A percentile compares a stretch with the other conserved stretches of the same genome.
These are phyloP conservation scores for Flaveria floridana DNA, from an alignment of 140 eudicot genomes.

Conservation along the genomic window DNA sequence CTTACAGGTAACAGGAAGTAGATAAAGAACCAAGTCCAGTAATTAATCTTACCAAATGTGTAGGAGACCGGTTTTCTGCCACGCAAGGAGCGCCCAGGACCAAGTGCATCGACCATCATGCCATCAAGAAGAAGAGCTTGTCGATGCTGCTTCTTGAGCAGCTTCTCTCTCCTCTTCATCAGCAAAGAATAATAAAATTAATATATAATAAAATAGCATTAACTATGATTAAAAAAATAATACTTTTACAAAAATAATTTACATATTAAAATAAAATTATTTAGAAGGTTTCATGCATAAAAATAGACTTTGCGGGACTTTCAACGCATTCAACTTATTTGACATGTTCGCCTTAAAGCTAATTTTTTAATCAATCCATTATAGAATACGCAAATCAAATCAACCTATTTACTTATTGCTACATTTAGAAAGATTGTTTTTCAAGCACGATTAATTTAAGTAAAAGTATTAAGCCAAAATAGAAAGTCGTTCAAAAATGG, in stretches of 20 bases:
- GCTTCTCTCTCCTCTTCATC: constrained; percentile 73
- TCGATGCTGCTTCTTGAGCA: constrained; percentile 84
- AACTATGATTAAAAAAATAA: no score
- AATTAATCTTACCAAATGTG: constrained; percentile 70
- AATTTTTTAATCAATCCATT: not conserved
- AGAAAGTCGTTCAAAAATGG: not conserved
- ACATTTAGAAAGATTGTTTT: not conserved
- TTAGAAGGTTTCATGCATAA: not conserved
- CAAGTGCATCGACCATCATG: constrained; percentile 76
- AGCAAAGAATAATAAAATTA: constrained; percentile 23
- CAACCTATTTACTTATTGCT: not conserved
- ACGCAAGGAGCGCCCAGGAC: constrained; percentile 90
- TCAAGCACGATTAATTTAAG: not conserved
- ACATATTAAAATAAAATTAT: not conserved
- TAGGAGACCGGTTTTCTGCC: constrained; percentile 93
- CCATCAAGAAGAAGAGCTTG: constrained; percentile 93
- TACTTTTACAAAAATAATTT: not conserved
- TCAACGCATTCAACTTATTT: not conserved
- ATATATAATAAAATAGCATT: not conserved
- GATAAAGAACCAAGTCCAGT: constrained; percentile 8
- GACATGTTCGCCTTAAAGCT: not conserved
- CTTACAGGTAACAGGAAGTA: not conserved
- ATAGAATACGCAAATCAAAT: not conserved
- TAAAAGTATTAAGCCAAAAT: not conserved
- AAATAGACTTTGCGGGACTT: not conserved